phyloP scores from a whole-genome alignment of 176 grass and related monocot genomes.

The Stipa capillata region DNA sequence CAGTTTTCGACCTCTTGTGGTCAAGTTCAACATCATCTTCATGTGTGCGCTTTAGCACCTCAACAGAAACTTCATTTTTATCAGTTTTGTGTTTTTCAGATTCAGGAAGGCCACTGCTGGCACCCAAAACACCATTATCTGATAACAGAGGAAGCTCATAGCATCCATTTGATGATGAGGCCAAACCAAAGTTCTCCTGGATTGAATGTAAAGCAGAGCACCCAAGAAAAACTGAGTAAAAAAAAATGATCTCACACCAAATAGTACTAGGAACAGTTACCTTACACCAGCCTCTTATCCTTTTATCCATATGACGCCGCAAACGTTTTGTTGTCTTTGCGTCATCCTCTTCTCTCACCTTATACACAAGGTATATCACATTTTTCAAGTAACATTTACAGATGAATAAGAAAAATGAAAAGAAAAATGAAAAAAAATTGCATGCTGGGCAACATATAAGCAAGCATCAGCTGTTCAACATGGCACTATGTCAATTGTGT shows the following conservation, averaged over 20 bases:
- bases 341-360: constrained; percentile 94
- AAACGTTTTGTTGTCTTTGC: constrained; percentile 57
- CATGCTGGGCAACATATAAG: not conserved
- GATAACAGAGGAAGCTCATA: constrained; percentile 16
- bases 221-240: constrained; percentile 16
- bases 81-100: constrained; percentile 18
- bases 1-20: constrained; percentile 45
- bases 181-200: constrained; percentile 29
- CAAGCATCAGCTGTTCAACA: not conserved
- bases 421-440: not conserved
- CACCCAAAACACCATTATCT: constrained; percentile 25
- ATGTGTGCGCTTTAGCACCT: constrained; percentile 30
- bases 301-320: constrained; percentile 51
- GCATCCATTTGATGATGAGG: constrained; percentile 33
- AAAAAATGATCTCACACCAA: not conserved
- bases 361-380: constrained; percentile 42
- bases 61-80: constrained; percentile 24
- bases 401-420: no score
- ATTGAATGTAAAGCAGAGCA: constrained; percentile 12
- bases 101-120: constrained; percentile 11
- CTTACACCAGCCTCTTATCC: constrained; percentile 31
- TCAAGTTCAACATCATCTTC: constrained; percentile 41
- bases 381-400: not conserved
- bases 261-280: constrained; percentile 35
- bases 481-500: not conserved